Base-by-base conservation (phyloP, 225 moss, liverwort and hornwort species). In the Physcomitrium patens region DNA sequence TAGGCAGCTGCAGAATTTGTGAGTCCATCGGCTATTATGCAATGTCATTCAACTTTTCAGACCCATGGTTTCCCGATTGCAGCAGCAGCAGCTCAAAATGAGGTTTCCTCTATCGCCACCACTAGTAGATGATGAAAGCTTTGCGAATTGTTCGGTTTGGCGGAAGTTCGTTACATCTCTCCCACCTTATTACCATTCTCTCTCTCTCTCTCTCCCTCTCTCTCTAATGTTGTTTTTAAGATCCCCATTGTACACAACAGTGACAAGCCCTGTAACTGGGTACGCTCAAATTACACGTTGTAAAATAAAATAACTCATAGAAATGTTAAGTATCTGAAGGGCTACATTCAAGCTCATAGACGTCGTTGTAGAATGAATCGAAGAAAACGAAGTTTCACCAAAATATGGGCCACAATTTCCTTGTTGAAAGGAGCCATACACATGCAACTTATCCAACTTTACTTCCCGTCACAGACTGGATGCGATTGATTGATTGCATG, bases 331-430 rank as follows among this genome's bases (percentile, higher is more conserved):
- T 72, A 51, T 55, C 76, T 52, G 65, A 71, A 61, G 84, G 69
- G 81, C 86, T 76, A 75, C 76, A 87, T 79, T 87, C 56, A 76
- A 77, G 81, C 84, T 87, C 84, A 64, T 78, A 69, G 67, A 75
- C 3, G 48, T n/a, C 50, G 65, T 77, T 80, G 75, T 76, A 73
- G 79, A 78, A 75, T 59, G 57, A 47, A 68, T 70, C 59, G 31
- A 63, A 63, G 57, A 53, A 69, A 68, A 71, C 47, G 69, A 3
- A 58, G 46, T 70, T 58, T 70, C 26, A 28, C 60, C 68, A 28
- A 54, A 17, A 60, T 60, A 43, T 24, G 65, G 65, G 49, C 68
- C 60, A 45, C 53, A 71, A 49, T 73, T 79, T 55, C 78, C 53
- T 65, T 50, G 76, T 67, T 57, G 72, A 66, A 74, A 64, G 73